Base-by-base conservation (phyloP, 2,329 filamentous ascomycete species). In the Rhynchosporium graminicola region DNA sequence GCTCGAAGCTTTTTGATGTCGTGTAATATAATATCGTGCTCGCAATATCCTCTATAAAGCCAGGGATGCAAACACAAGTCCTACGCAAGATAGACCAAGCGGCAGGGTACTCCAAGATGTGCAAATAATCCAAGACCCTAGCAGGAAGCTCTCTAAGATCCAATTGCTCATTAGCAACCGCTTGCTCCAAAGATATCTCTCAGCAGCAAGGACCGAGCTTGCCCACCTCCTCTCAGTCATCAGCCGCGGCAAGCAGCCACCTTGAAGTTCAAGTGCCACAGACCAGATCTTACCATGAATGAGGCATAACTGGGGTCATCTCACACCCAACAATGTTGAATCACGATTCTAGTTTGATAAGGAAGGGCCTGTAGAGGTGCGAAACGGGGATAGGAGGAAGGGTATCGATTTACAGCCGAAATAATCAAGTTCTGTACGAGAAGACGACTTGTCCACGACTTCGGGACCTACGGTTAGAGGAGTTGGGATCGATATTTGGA, bases 221-320 rank as follows among this genome's bases (percentile, higher is more conserved):
- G 26, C 8, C 12, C 54, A 10, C 36, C 28, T 51, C 47, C 31
- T 51, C 31, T 51, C 42, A n/a, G 15, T 26, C 48, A 56, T 45
- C 54, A 46, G 54, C 54, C 54, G 45, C 54, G 38, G 40, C 54
- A 56, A 46, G 54, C 54, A 45, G 54, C 54, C 54, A 45, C 54
- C n/a, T 38, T 45, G 28, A 33, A 8, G 8, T 2, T 55, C 29
- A 9, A n/a, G 40, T 56, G 52, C 54, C 54, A 56, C 54, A 52
- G 10, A 51, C 29, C 48, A 36, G 33, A 36, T 36, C 33, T 36
- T 36, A 10, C 33, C 33, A 6, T 10, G 5, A 36, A 6, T 36
- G 20, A 20, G 1, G 9, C 33, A 48, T 26, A 48, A 3, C 28
- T 48, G 46, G 46, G 46, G 46, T 36, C 33, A 10, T 36, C 33